phyloP scores from a whole-genome alignment of 1,139 yeast genomes.

The Nadsonia commutata region DNA sequence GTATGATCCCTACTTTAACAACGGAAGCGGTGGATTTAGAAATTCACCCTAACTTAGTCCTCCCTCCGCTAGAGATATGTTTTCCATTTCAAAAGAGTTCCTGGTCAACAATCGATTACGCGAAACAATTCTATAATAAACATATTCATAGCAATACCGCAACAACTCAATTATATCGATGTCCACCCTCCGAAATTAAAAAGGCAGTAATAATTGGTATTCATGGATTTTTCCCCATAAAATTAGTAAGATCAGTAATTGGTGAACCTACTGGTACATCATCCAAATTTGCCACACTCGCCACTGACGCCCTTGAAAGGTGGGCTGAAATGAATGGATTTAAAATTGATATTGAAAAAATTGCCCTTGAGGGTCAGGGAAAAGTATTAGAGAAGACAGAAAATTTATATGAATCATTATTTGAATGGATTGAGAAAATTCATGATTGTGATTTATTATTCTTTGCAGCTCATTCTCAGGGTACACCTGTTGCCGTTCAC shows the following conservation, averaged over 20 bases:
- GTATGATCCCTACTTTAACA: no score
- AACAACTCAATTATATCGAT: conserved; percentile 7
- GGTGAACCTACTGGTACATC: conserved; percentile 95
- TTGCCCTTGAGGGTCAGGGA: conserved; percentile 89
- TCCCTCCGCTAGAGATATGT: not conserved
- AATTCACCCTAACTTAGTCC: not conserved
- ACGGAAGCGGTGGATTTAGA: no score
- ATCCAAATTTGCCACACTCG: conserved; percentile 70
- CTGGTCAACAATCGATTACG: no score
- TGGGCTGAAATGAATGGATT: conserved; percentile 54
- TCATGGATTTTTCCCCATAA: conserved; percentile 89
- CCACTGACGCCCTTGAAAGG: conserved; percentile 56
- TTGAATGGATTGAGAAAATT: conserved; percentile 57
- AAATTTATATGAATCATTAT: conserved; percentile 57
- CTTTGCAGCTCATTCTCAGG: conserved; percentile 90
- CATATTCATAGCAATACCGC: no score
- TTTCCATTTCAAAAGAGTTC: not conserved
- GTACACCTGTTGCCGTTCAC: conserved; percentile 81
- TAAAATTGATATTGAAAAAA: conserved; percentile 59
- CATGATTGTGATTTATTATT: conserved; percentile 70
- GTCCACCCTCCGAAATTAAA: conserved; percentile 15
- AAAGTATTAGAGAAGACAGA: conserved; percentile 75
- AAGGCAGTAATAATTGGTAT: conserved; percentile 76
- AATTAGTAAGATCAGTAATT: conserved; percentile 66
- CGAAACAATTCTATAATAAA: no score